phyloP scores from a whole-genome alignment of 495 filamentous ascomycete genomes.

The Penicillium egyptiacum region DNA sequence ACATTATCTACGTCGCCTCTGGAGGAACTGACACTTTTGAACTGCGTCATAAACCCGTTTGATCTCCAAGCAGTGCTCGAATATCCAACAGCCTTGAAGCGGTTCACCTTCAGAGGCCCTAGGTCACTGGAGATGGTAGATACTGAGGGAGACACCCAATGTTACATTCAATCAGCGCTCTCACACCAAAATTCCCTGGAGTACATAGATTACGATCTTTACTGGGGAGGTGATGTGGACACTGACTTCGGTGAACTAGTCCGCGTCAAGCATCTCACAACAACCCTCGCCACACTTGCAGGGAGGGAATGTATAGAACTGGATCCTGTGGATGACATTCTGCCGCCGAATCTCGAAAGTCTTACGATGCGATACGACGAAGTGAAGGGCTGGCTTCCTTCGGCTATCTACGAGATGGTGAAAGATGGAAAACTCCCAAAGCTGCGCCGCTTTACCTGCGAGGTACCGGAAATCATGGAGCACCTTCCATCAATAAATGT shows the following conservation, averaged over 20 bases:
- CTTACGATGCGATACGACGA: slow-evolving; percentile 5
- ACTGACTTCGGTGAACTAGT: not conserved
- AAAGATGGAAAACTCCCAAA: not conserved
- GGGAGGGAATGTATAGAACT: not conserved
- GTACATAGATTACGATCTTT: slow-evolving; percentile 5
- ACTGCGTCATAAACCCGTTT: not conserved
- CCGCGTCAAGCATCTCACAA: slow-evolving; percentile 4
- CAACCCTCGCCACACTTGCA: slow-evolving; percentile 3
- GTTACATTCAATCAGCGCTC: not conserved
- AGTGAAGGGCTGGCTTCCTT: slow-evolving; percentile 1
- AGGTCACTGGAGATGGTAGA: not conserved
- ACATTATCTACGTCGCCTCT: not conserved
- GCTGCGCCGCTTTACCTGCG: slow-evolving; percentile 2
- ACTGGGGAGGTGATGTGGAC: slow-evolving; percentile 4
- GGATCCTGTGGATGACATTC: not conserved
- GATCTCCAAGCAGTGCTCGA: not conserved
- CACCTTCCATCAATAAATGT: slow-evolving; percentile 1
- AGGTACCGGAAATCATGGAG: slow-evolving; percentile 2
- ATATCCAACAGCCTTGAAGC: not conserved
- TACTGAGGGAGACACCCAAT: not conserved
- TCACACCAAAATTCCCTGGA: not conserved
- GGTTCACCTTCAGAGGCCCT: slow-evolving; percentile 1
- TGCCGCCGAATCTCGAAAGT: slow-evolving; percentile 2
- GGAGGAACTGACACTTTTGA: slow-evolving; percentile 6
- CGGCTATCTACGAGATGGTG: not conserved